Conservation (phyloP, 75 land plant species). For the Azolla pinnata region DNA sequence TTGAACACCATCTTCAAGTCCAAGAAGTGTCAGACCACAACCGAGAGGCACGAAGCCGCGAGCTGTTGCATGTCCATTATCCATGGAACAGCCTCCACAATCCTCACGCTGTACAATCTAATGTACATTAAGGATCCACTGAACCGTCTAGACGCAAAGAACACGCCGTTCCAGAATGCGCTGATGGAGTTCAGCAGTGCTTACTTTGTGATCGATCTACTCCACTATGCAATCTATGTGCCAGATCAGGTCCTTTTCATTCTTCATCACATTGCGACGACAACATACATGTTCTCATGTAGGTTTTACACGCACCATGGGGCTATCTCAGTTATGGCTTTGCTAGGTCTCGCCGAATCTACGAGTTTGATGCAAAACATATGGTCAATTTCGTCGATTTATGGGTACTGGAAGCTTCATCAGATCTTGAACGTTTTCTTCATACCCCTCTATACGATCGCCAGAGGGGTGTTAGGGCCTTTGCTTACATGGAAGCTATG, state of each 20-base stretch:
- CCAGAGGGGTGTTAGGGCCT: conserved; percentile 52
- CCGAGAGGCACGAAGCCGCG: conserved; percentile 59
- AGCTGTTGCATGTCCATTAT: conserved; percentile 69
- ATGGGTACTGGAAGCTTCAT: conserved; percentile 20
- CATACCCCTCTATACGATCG: conserved; percentile 35
- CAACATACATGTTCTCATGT: conserved; percentile 62
- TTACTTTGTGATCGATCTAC: conserved; percentile 56
- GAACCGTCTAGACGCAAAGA: conserved; percentile 27
- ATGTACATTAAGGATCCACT: conserved; percentile 4
- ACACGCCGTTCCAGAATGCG: conserved; percentile 32
- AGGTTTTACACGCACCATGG: conserved; percentile 53
- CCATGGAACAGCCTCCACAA: conserved; percentile 62
- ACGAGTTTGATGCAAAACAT: conserved; percentile 70
- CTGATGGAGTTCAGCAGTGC: conserved; percentile 82
- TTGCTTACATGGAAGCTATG: conserved; percentile 42
- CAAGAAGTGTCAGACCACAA: too few species aligned
- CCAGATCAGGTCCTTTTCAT: conserved; percentile 63
- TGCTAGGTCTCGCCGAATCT: conserved; percentile 60
- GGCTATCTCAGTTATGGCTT: conserved; percentile 43
- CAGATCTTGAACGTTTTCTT: conserved; percentile 42
- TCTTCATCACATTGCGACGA: conserved; percentile 67
- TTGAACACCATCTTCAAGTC: too few species aligned
- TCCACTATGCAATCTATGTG: conserved; percentile 45
- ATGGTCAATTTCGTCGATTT: conserved; percentile 55
- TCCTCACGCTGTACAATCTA: conserved; percentile 38